These are phyloP conservation scores for Elsinoe fawcettii DNA, from an alignment of 2,329 filamentous ascomycete genomes.

Conservation along the genomic window DNA sequence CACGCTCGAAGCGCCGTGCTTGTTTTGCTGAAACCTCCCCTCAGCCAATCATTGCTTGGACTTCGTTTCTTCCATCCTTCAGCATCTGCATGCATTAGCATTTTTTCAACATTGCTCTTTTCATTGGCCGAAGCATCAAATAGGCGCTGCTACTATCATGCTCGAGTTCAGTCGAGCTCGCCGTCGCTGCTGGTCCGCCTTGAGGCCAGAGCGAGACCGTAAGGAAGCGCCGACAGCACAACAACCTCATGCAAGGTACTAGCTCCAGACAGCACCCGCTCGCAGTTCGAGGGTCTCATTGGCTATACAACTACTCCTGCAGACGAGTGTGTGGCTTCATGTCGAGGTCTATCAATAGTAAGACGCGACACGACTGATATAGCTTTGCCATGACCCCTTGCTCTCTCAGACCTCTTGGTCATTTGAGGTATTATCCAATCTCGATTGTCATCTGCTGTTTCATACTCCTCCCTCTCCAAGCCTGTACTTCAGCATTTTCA, in stretches of 20 bases:
- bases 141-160: not conserved
- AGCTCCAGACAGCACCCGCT: not conserved
- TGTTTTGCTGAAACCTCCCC: not conserved
- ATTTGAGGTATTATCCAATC: not conserved
- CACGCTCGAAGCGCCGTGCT: conserved; percentile 11
- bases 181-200: not conserved
- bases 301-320: not conserved
- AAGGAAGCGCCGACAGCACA: not conserved
- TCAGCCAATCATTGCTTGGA: not conserved
- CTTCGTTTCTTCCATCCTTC: not conserved
- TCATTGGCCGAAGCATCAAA: not conserved
- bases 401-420: not conserved
- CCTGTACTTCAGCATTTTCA: not conserved
- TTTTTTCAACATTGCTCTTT: no score
- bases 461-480: not conserved
- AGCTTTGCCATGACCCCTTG: not conserved
- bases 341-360: conserved; percentile 6
- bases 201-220: not conserved
- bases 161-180: not conserved
- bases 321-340: not conserved
- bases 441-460: not conserved
- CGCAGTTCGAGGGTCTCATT: not conserved
- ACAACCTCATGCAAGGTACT: conserved; percentile 9
- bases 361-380: conserved; percentile 3
- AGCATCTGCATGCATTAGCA: not conserved